Percentiles rank a stretch among this genome's conserved stretches.
Evolutionary conservation across 1,284 basidiomycete species (phyloP).

Genomic region (Ceratobasidium sp.): DNA sequence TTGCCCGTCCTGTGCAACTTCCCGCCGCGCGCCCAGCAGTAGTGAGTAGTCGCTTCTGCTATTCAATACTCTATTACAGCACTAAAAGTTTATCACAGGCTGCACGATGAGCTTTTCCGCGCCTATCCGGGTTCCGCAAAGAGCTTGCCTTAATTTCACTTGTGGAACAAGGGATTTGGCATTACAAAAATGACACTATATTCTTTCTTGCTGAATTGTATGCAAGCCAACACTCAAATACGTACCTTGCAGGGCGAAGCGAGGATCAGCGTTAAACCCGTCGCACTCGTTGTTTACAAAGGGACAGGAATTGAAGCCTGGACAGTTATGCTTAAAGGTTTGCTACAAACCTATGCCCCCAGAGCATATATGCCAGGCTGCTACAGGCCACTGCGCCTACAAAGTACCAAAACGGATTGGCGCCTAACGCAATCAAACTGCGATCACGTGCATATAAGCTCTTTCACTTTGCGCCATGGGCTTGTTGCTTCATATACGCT

Average conservation of each 20-base stretch:
- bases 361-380: neutral
- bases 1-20: conserved; percentile 43
- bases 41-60: conserved; percentile 5
- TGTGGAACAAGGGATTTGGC: neutral
- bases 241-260: neutral
- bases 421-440: neutral
- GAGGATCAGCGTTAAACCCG: neutral
- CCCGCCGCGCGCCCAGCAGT: conserved; percentile 27
- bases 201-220: neutral
- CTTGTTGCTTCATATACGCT: neutral
- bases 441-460: conserved; percentile 21
- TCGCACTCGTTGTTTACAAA: neutral
- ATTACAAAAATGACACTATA: neutral
- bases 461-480: conserved; percentile 15
- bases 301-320: neutral
- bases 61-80: neutral
- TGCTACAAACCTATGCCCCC: no score
- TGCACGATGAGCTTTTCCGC: conserved; percentile 19
- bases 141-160: neutral
- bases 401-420: neutral
- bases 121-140: neutral
- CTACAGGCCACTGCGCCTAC: neutral
- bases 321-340: neutral
- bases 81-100: neutral
- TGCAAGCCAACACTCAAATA: neutral